phyloP scores from a whole-genome alignment of 2,329 filamentous ascomycete genomes.

The Penicillium sp. region DNA sequence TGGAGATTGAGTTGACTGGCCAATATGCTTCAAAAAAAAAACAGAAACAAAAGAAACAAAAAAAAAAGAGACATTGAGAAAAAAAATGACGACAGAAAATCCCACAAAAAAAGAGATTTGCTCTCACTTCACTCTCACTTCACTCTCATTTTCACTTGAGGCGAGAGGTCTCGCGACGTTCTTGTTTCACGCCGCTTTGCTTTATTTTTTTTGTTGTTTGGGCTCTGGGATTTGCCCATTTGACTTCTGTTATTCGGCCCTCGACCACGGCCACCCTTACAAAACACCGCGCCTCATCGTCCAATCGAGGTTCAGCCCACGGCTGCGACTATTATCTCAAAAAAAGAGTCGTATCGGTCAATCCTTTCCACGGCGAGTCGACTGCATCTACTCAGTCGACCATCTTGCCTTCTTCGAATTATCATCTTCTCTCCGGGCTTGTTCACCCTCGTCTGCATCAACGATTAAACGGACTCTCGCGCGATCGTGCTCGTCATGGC shows the following conservation, averaged over 20 bases:
- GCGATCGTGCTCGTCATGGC: background rate
- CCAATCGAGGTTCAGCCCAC: background rate
- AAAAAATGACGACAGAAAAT: background rate
- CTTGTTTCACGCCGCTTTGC: background rate
- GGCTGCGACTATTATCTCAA: background rate
- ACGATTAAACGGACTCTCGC: background rate
- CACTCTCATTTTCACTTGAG: background rate
- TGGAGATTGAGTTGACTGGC: slow-evolving; percentile 8
- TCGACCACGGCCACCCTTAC: background rate
- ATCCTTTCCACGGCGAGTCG: background rate
- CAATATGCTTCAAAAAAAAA: background rate
- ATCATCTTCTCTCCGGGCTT: background rate
- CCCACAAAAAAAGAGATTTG: background rate
- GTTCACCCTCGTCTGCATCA: background rate
- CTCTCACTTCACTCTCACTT: background rate
- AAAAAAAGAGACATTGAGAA: background rate
- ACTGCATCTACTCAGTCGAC: background rate
- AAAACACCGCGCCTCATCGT: background rate
- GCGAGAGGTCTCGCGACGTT: background rate
- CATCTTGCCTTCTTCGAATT: background rate
- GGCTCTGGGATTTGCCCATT: background rate
- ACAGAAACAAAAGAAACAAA: background rate
- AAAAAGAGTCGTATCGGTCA: background rate
- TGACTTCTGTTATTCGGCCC: background rate
- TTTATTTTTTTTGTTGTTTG: background rate